Base-by-base conservation (phyloP, 2,329 filamentous ascomycete genomes). In the Daldinia eschscholtzii region DNA sequence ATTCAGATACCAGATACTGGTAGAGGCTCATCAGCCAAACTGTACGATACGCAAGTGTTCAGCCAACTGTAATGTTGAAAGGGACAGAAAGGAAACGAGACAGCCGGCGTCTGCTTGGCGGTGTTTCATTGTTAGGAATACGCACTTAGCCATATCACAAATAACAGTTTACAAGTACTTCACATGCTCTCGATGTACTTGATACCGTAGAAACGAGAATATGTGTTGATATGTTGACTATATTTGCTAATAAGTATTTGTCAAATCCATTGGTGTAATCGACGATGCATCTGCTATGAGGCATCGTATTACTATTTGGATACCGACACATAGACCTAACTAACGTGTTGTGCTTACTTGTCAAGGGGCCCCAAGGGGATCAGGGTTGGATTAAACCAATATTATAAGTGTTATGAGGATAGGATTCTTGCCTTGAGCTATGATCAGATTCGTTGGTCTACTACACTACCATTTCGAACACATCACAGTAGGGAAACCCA, bases 111-210 rank as follows among this genome's bases (percentile, higher is more conserved):
- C 23, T 41, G 52, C 23, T 56, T 55, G 23, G 52, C 56, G 13
- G 23, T 57, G 50, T 52, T 18, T 64, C 12, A 46, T 55, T 23
- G 57, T 37, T 61, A 61, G n/a, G 15, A 37, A 5, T 53, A 57
- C 12, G 26, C 33, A 37, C 23, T 30, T 39, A 50, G 41, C n/a
- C 35, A 65, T 20, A 58, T 48, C n/a, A 61, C 39, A 57, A 42
- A 28, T 33, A 44, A 20, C 15, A 44, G 26, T 20, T 33, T 33
- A 42, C 33, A 55, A 55, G n/a, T 39, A 55, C 18, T 55, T 33
- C 0, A 5, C 3, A 10, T 26, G n/a, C 3, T 13, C 18, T 37
- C 5, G 33, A 20, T 2, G 3, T 35, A 9, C 18, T 35, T 35
- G 20, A 23, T 23, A 23, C 20, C 20, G 20, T 23, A 23, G 20